Evolutionary conservation across 441 rosid genomes (phyloP).

Genomic region (Breynia disticha): DNA sequence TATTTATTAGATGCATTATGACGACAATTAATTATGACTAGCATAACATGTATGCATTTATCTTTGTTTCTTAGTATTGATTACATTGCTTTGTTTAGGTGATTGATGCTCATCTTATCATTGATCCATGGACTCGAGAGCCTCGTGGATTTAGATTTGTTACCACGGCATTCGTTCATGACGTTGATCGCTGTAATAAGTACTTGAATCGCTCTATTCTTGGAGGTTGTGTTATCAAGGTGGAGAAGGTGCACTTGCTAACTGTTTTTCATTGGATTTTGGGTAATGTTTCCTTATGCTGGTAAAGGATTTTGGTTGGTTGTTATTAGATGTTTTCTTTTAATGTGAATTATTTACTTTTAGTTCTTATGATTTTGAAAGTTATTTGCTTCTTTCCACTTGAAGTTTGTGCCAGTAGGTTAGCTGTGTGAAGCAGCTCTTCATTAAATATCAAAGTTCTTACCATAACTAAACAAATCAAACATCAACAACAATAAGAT

Average conservation of each 20-base stretch:
- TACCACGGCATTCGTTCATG: constrained; percentile 49
- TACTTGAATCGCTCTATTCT: constrained; percentile 63
- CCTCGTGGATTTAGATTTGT: constrained; percentile 93
- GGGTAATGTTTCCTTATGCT: not conserved
- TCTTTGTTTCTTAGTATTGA: not conserved
- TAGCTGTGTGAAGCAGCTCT: constrained; percentile 93
- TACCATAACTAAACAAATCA: constrained; percentile 56
- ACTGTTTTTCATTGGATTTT: not conserved
- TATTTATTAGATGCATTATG: not conserved
- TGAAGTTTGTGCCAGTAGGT: constrained; percentile 89
- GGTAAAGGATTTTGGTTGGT: not conserved
- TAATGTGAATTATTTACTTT: constrained; percentile 12
- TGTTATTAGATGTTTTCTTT: not conserved
- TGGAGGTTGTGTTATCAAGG: constrained; percentile 73
- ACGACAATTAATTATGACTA: not conserved
- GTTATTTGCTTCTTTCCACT: constrained; percentile 73
- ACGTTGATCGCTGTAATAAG: constrained; percentile 72
- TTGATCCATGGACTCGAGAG: constrained; percentile 90
- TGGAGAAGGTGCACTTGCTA: constrained; percentile 63
- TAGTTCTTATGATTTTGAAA: constrained; percentile 33
- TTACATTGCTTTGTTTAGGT: constrained; percentile 34
- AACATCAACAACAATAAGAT: constrained; percentile 48
- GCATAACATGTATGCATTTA: not conserved
- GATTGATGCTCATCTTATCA: constrained; percentile 72
- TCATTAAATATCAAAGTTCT: constrained; percentile 52